Evolutionary conservation across 2,329 filamentous ascomycete genomes (phyloP), one percentile per base, ranked within the genome.

Genomic region (Diatrype stigma): DNA sequence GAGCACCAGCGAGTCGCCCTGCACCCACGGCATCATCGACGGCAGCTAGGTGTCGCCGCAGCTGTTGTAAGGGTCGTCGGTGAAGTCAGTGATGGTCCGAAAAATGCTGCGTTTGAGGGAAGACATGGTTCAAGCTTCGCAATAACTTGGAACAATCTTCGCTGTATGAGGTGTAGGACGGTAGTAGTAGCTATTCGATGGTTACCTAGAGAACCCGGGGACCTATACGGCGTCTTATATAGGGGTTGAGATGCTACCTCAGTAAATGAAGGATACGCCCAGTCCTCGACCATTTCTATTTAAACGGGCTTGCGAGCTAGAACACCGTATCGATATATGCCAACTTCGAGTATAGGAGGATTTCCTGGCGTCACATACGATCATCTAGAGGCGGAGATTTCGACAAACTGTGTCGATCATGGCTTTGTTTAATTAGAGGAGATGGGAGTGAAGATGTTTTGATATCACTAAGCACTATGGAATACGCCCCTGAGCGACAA

Each of bases 81-180:
- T 49, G 48, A 70, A 66, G 38, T 71, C 64, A 28, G 66, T 67
- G 47, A 71, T 70, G 54, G 67, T 69, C 49, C 70, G 69, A 10
- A 56, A 34, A 22, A 40, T 47, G 4, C 48, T 48, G 45, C 50
- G 42, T 19, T 54, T 56, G 14, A 45, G 45, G 11, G 47, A 47
- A 49, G 48, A 50, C 54, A 55, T 56, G 21, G 23, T 5, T 32
- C 32, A 10, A 45, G 28, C 21, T 7, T 28, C 7, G 48, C 16
- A n/a, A 30, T 38, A 6, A 6, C 37, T 21, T 30, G 26, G 26
- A 30, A 30, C 5, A 5, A 37, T 16, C 14, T 12, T 37, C 4
- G 16, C 16, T 17, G 34, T 14, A 37, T 37, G 34, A 6, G 6
- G 16, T 37, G 14, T 37, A 37, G 34, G 34, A 6, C 34, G 4